A percentile compares a stretch with the other conserved stretches of the same genome.
These are phyloP conservation scores for Phyllosticta paracitricarpa DNA, from an alignment of 2,329 filamentous ascomycete species.

Conservation along the genomic window DNA sequence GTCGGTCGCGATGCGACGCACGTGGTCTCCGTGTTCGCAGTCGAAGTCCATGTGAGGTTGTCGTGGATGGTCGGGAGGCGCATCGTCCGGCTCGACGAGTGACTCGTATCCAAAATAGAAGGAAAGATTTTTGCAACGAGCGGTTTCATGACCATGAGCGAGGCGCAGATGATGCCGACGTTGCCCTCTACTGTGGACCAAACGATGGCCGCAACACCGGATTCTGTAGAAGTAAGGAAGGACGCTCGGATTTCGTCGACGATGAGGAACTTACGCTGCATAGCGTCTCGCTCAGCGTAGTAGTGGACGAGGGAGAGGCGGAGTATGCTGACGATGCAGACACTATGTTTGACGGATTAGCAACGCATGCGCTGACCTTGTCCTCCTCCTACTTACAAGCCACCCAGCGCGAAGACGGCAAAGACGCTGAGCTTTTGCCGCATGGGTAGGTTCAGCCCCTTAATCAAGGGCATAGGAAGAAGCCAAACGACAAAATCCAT, in stretches of 20 bases:
- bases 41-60: conserved; percentile 1
- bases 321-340: conserved; percentile 24
- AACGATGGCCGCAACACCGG: neutral
- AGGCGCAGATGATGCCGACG: conserved; percentile 72
- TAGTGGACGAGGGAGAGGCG: conserved; percentile 22
- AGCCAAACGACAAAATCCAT: conserved; percentile 25
- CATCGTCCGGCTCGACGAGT: neutral
- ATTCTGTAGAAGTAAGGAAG: neutral
- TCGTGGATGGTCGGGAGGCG: conserved; percentile 1
- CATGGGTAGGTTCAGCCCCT: conserved; percentile 22
- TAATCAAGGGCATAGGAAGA: conserved; percentile 22
- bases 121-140: conserved; percentile 45
- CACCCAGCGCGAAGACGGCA: conserved; percentile 28
- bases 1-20: neutral
- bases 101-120: conserved; percentile 29
- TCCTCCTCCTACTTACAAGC: conserved; percentile 21
- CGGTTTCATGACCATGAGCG: conserved; percentile 75
- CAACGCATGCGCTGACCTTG: neutral
- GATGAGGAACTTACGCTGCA: neutral
- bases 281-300: conserved; percentile 17
- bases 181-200: conserved; percentile 62
- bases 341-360: conserved; percentile 13
- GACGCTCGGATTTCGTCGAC: neutral
- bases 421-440: conserved; percentile 27
- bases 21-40: neutral